A percentile compares a stretch with the other conserved stretches of the same genome.
Evolutionary conservation across 371 early-diverging fungal genomes (phyloP).

Genomic region (Zychaea mexicana): DNA sequence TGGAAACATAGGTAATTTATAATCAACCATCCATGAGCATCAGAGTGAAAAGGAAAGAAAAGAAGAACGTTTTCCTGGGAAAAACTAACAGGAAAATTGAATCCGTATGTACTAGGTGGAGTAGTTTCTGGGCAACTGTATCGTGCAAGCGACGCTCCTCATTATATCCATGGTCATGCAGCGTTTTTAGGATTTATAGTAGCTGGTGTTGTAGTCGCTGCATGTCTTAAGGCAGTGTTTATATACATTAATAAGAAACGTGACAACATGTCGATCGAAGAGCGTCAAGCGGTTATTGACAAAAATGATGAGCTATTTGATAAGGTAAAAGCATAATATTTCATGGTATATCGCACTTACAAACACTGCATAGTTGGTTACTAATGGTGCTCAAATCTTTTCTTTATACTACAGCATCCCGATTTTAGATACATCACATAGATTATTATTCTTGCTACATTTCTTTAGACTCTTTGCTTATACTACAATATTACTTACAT

Average conservation of each 20-base stretch:
- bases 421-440: constrained; percentile 59
- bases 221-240: constrained; percentile 42
- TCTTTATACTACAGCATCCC: constrained; percentile 38
- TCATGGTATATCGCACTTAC: no score
- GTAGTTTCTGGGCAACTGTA: constrained; percentile 62
- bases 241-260: constrained; percentile 54
- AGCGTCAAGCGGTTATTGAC: constrained; percentile 38
- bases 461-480: no score
- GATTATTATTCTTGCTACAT: no score
- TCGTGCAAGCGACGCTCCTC: constrained; percentile 58
- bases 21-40: no score
- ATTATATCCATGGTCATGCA: constrained; percentile 51
- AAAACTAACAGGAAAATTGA: no score
- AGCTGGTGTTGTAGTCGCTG: constrained; percentile 35
- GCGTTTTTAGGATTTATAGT: constrained; percentile 45
- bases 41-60: no score
- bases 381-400: no score
- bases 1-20: constrained; percentile 49
- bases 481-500: no score
- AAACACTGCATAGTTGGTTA: no score
- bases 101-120: no score
- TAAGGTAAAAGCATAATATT: constrained; percentile 27
- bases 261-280: constrained; percentile 52
- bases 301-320: constrained; percentile 51
- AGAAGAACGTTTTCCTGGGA: no score